These are phyloP conservation scores for Bidens hawaiensis DNA, from an alignment of 140 eudicot genomes.

Conservation along the genomic window DNA sequence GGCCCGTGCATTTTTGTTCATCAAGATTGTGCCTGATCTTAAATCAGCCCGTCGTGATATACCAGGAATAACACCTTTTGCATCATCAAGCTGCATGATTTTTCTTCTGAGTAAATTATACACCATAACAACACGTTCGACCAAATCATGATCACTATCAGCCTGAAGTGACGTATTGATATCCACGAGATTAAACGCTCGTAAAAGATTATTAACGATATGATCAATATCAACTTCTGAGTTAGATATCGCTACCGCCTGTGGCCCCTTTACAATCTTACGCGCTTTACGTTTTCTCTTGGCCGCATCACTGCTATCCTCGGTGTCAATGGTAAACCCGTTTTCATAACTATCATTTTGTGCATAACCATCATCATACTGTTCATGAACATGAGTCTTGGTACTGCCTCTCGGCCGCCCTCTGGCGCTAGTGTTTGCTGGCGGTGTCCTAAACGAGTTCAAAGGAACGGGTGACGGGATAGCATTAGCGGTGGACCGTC, in stretches of 20 bases:
- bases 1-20: constrained; percentile 66
- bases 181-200: constrained; percentile 39
- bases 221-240: constrained; percentile 44
- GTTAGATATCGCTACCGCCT: constrained; percentile 20
- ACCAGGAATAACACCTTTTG: constrained; percentile 46
- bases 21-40: constrained; percentile 49
- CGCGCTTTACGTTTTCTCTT: constrained; percentile 29
- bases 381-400: constrained; percentile 11
- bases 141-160: constrained; percentile 58
- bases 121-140: constrained; percentile 46
- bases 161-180: constrained; percentile 43
- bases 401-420: constrained; percentile 39
- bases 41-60: constrained; percentile 63
- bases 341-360: constrained; percentile 36
- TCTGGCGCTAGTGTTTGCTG: constrained; percentile 31
- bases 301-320: constrained; percentile 22
- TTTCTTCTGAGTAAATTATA: constrained; percentile 68
- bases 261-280: constrained; percentile 22
- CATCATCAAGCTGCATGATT: constrained; percentile 65
- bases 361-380: constrained; percentile 33
- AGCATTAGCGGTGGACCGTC: constrained; percentile 10
- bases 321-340: constrained; percentile 27
- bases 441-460: constrained; percentile 67
- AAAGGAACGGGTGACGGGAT: constrained; percentile 76
- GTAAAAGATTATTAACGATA: constrained; percentile 30